phyloP scores from a whole-genome alignment of 371 early-diverging fungal species.

The Capillidium rhysosporum region DNA sequence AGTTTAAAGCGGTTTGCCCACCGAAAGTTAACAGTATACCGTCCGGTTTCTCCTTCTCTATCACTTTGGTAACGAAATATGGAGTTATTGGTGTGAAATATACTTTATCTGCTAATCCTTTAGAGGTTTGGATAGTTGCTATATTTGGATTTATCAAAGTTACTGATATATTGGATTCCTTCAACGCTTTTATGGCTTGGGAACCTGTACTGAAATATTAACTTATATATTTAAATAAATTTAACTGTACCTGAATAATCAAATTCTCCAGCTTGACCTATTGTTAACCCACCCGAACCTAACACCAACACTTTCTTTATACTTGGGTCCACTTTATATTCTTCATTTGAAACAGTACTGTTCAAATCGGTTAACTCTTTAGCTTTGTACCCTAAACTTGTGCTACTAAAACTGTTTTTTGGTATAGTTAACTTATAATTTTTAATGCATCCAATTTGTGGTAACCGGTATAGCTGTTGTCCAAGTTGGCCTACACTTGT shows the following conservation, averaged over 20 bases:
- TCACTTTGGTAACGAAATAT: constrained; percentile 81
- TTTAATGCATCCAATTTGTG: too few relatives aligned
- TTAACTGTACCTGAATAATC: constrained; percentile 89
- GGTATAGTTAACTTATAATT: too few relatives aligned
- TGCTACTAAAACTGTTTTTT: too few relatives aligned
- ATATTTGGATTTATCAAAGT: constrained; percentile 91
- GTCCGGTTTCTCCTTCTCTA: constrained; percentile 80
- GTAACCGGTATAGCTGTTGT: too few relatives aligned
- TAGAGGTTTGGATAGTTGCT: constrained; percentile 90
- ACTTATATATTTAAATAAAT: neutral
- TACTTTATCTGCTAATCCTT: constrained; percentile 84
- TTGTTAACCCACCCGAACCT: constrained; percentile 88
- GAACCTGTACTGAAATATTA: constrained; percentile 6
- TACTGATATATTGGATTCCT: constrained; percentile 84
- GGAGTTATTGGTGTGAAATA: constrained; percentile 89
- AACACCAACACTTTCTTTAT: constrained; percentile 74
- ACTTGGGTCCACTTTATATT: too few relatives aligned
- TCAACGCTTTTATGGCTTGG: constrained; percentile 87
- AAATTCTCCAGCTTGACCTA: constrained; percentile 97
- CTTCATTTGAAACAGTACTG: too few relatives aligned
- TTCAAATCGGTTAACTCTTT: too few relatives aligned
- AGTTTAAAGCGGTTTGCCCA: constrained; percentile 88
- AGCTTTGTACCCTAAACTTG: too few relatives aligned
- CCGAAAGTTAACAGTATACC: constrained; percentile 90
- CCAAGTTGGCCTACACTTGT: too few relatives aligned